phyloP scores from a whole-genome alignment of 2,329 filamentous ascomycete species.

The Trichoderma sp. region DNA sequence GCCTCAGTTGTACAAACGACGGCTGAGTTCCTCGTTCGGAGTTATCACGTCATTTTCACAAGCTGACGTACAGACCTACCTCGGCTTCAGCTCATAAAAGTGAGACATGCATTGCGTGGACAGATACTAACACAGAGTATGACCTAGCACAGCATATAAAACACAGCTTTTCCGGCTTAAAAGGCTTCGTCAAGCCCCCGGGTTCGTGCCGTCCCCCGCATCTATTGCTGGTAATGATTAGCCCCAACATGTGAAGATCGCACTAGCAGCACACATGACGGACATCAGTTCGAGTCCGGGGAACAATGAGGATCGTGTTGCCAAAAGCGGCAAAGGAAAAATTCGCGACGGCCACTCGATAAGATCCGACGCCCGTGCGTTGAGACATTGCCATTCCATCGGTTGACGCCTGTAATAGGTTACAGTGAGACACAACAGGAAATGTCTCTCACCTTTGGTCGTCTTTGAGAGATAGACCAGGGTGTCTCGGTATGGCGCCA shows the following conservation, averaged over 20 bases:
- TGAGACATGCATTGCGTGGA: background rate
- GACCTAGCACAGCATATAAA: background rate
- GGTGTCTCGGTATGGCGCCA: background rate
- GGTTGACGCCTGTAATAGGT: background rate
- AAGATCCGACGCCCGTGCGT: background rate
- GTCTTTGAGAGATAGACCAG: background rate
- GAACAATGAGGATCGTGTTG: background rate
- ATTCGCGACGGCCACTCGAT: background rate
- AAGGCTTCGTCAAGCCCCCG: background rate
- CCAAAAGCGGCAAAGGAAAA: background rate
- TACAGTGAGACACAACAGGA: background rate
- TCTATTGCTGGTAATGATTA: background rate
- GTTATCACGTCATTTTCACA: background rate
- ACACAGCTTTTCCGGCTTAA: background rate
- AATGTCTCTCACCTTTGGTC: background rate
- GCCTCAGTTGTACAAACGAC: background rate
- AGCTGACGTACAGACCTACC: background rate
- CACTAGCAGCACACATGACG: background rate
- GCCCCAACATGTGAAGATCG: constrained; percentile 9
- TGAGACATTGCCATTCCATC: background rate
- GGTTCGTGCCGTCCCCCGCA: constrained; percentile 1
- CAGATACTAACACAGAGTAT: background rate
- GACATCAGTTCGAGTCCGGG: background rate
- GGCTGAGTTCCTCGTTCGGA: background rate
- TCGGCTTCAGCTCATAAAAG: background rate